A percentile compares a stretch with the other conserved stretches of the same genome.
Conservation (phyloP, 306 rosid genomes). For the Castanopsis chinensis region DNA sequence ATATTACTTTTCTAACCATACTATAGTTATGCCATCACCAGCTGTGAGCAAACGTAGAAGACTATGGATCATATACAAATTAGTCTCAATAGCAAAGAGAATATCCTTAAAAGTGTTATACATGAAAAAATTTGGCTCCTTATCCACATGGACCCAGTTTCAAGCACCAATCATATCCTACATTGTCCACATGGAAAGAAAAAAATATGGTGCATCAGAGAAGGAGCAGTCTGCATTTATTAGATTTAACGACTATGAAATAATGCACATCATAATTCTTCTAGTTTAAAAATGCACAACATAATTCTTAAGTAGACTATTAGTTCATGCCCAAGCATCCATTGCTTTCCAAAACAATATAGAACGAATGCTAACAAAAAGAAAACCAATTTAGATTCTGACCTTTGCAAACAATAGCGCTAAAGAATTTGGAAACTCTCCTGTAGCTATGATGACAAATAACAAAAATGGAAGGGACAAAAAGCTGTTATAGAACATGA, state of each 20-base stretch:
- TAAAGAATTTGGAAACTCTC: conserved; percentile 87
- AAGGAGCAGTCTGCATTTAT: not conserved
- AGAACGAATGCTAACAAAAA: conserved; percentile 12
- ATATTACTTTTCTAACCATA: no score
- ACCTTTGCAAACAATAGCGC: conserved; percentile 77
- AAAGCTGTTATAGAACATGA: conserved; percentile 93
- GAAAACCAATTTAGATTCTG: conserved; percentile 28
- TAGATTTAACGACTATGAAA: not conserved
- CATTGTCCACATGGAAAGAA: not conserved
- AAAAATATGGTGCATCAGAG: not conserved
- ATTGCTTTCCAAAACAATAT: not conserved
- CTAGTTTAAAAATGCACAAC: not conserved
- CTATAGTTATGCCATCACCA: no score
- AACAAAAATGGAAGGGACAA: conserved; percentile 87
- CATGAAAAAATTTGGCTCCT: no score
- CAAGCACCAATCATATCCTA: not conserved
- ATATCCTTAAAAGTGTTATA: no score
- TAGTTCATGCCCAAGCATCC: conserved; percentile 4
- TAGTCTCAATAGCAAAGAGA: no score
- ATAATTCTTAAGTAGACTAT: not conserved
- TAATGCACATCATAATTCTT: not conserved
- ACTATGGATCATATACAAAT: no score
- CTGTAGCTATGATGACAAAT: conserved; percentile 80
- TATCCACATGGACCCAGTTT: not conserved
- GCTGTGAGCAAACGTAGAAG: no score